A percentile compares a stretch with the other conserved stretches of the same genome.
Conservation (phyloP, 1,284 basidiomycete species). For the Pholiota adiposa region DNA sequence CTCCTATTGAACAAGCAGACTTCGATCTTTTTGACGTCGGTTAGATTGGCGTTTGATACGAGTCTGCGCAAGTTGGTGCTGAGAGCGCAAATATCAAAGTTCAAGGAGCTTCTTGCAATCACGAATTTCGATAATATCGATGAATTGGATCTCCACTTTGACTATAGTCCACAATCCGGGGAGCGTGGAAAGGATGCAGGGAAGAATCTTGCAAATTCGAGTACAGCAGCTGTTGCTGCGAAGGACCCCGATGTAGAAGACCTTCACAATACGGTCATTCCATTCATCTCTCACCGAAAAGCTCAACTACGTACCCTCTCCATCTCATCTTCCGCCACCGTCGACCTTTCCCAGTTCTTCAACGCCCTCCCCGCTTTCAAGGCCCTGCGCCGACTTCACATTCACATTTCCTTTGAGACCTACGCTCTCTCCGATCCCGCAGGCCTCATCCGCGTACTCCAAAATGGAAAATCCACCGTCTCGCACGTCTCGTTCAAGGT, state of each 20-base stretch:
- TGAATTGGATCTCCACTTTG: conserved; percentile 35
- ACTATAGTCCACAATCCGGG: conserved; percentile 22
- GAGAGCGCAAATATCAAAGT: conserved; percentile 33
- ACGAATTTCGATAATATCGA: conserved; percentile 34
- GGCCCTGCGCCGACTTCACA: conserved; percentile 27
- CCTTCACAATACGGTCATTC: conserved; percentile 27
- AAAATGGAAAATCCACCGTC: conserved; percentile 23
- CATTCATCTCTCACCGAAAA: conserved; percentile 35
- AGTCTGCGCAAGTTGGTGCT: conserved; percentile 37
- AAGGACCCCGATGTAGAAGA: conserved; percentile 8
- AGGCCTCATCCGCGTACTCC: conserved; percentile 24
- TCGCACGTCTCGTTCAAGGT: conserved; percentile 23
- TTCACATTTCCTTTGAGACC: conserved; percentile 29
- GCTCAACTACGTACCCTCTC: conserved; percentile 29
- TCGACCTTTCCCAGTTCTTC: conserved; percentile 37
- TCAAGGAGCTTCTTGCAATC: conserved; percentile 33
- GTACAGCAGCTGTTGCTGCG: neutral
- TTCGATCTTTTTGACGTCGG: conserved; percentile 30
- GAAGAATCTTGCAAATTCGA: neutral
- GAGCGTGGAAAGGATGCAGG: neutral
- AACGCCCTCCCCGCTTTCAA: conserved; percentile 28
- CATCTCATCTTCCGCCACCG: conserved; percentile 31
- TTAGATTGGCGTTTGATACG: conserved; percentile 27
- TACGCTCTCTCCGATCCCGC: conserved; percentile 27
- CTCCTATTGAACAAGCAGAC: conserved; percentile 34